Evolutionary conservation across 2,329 filamentous ascomycete genomes (phyloP).

Genomic region (Aspergillus awamori): DNA sequence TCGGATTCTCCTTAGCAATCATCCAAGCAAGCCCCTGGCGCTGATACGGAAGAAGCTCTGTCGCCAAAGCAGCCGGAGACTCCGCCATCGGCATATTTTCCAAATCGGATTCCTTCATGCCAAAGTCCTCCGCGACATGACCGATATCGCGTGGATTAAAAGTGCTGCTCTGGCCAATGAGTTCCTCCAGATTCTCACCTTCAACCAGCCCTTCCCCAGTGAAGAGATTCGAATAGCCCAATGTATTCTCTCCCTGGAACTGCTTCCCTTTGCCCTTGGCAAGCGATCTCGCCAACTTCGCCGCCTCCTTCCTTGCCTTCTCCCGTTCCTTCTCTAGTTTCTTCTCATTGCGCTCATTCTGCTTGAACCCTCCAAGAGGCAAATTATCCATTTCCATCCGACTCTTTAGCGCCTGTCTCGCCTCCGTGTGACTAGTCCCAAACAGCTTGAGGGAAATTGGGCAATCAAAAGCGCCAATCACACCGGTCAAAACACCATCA

Average conservation of each 20-base stretch:
- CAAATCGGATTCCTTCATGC: conserved; percentile 70
- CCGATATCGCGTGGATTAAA: conserved; percentile 68
- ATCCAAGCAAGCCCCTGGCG: conserved; percentile 80
- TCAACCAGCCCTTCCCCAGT: conserved; percentile 29
- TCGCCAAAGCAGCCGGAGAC: conserved; percentile 67
- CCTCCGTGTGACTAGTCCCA: conserved; percentile 62
- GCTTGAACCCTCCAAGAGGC: conserved; percentile 55
- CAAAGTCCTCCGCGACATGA: conserved; percentile 69
- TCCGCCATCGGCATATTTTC: conserved; percentile 71
- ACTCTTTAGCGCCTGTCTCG: conserved; percentile 59
- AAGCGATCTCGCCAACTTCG: conserved; percentile 34
- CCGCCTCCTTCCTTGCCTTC: conserved; percentile 49
- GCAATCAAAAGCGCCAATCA: conserved; percentile 70
- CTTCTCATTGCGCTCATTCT: conserved; percentile 56
- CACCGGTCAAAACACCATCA: conserved; percentile 70
- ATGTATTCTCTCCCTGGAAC: conserved; percentile 28
- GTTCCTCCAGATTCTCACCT: conserved; percentile 59
- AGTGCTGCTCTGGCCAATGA: conserved; percentile 67
- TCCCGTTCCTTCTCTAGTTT: conserved; percentile 53
- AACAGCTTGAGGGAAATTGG: conserved; percentile 71
- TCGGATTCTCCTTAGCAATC: conserved; percentile 71
- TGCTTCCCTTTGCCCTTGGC: conserved; percentile 30
- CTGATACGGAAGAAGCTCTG: conserved; percentile 77
- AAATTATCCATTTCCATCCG: conserved; percentile 68
- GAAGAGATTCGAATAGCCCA: conserved; percentile 42